A percentile compares a stretch with the other conserved stretches of the same genome.
Evolutionary conservation across 1,284 basidiomycete genomes (phyloP).

Genomic region (Trichosporon ovoides): DNA sequence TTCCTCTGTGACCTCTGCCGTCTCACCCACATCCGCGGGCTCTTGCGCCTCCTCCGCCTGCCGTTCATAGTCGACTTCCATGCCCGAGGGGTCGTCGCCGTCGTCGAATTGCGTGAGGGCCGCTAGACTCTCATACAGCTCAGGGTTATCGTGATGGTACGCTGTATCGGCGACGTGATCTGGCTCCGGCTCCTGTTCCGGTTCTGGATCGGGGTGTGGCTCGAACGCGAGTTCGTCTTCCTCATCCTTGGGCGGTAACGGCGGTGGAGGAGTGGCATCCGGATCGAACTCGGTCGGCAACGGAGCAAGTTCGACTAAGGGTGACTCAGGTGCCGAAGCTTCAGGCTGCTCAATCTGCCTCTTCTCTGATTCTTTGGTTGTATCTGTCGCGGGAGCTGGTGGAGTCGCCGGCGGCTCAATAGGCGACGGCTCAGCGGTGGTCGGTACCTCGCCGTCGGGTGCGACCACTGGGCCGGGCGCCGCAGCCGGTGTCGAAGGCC

Average conservation of each 20-base stretch:
- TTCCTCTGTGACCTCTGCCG: neutral
- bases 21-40: neutral
- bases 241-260: constrained; percentile 2
- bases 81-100: neutral
- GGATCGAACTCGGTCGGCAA: constrained; percentile 15
- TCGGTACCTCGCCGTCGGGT: neutral
- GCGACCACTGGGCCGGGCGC: neutral
- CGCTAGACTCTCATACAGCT: neutral
- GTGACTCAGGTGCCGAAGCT: neutral
- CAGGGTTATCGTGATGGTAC: neutral
- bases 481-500: neutral
- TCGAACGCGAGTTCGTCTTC: constrained; percentile 15
- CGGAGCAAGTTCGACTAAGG: constrained; percentile 10
- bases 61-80: constrained; percentile 3
- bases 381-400: neutral
- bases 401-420: neutral
- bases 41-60: neutral
- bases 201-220: constrained; percentile 6
- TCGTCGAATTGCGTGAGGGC: neutral
- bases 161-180: neutral
- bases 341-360: neutral
- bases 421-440: neutral
- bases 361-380: neutral
- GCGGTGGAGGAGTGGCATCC: constrained; percentile 10
- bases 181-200: neutral